Percentiles rank a stretch among this genome's conserved stretches.
These are phyloP conservation scores for Yamadazyma kanchanaburiensis DNA, from an alignment of 1,139 yeast genomes.

Conservation along the genomic window DNA sequence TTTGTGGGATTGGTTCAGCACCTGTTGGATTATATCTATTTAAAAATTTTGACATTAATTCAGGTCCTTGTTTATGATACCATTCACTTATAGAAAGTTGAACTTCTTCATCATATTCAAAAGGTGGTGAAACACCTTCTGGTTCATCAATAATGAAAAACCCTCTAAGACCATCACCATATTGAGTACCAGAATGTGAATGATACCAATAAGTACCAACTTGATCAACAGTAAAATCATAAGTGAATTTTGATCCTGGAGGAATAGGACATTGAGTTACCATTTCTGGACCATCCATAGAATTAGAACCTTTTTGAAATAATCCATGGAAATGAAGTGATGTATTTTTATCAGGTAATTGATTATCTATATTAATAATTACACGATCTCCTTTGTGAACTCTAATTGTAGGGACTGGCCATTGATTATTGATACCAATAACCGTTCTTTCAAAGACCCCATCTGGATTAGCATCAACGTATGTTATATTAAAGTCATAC, in stretches of 20 bases:
- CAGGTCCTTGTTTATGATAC: conserved; percentile 67
- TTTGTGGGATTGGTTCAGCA: conserved; percentile 92
- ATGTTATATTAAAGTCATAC: conserved; percentile 71
- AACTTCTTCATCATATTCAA: conserved; percentile 71
- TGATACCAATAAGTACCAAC: conserved; percentile 95
- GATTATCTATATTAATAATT: conserved; percentile 64
- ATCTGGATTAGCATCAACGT: conserved; percentile 74
- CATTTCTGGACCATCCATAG: conserved; percentile 88
- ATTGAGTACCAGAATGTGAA: conserved; percentile 81
- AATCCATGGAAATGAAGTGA: conserved; percentile 90
- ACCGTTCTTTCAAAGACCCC: conserved; percentile 64
- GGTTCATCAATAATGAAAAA: conserved; percentile 62
- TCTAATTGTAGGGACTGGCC: conserved; percentile 81
- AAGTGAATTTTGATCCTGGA: conserved; percentile 63
- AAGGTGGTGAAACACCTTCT: conserved; percentile 40
- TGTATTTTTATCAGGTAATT: conserved; percentile 62
- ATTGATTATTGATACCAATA: conserved; percentile 75
- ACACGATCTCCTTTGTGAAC: conserved; percentile 78
- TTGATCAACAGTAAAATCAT: conserved; percentile 84
- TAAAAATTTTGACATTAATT: conserved; percentile 54
- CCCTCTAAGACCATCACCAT: conserved; percentile 91
- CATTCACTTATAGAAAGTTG: conserved; percentile 73
- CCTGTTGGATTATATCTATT: conserved; percentile 86
- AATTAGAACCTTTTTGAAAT: conserved; percentile 68
- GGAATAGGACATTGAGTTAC: conserved; percentile 86